Evolutionary conservation across 1,139 yeast genomes (phyloP).

Genomic region (Candida sanyaensis): DNA sequence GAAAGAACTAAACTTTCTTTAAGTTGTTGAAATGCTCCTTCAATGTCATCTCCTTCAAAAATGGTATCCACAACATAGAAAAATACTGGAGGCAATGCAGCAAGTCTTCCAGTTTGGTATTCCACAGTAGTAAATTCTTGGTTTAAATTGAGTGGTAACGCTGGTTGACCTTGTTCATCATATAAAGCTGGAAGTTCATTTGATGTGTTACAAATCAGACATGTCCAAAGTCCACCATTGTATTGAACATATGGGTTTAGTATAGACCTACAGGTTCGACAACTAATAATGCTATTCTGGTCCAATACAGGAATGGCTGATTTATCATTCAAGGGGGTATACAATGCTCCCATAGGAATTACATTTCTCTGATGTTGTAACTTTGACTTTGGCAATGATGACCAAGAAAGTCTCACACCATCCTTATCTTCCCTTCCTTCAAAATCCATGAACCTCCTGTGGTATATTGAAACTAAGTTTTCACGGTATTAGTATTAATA

Average conservation of each 20-base stretch:
- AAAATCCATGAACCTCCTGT: constrained; percentile 34
- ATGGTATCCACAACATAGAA: constrained; percentile 71
- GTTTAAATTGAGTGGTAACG: constrained; percentile 33
- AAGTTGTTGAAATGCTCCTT: constrained; percentile 45
- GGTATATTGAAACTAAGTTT: too few relatives aligned
- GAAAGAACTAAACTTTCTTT: constrained; percentile 57
- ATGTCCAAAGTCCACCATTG: constrained; percentile 56
- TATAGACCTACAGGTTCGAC: constrained; percentile 63
- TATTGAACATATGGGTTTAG: constrained; percentile 55
- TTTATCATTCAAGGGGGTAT: constrained; percentile 64
- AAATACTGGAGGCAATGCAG: constrained; percentile 52
- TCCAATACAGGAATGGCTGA: constrained; percentile 40
- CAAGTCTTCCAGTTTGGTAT: constrained; percentile 50
- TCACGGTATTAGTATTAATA: too few relatives aligned
- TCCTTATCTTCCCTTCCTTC: constrained; percentile 85
- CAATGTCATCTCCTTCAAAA: constrained; percentile 44
- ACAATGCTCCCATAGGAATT: constrained; percentile 64
- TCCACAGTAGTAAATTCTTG: constrained; percentile 59
- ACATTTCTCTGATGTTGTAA: constrained; percentile 59
- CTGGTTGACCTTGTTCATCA: constrained; percentile 16
- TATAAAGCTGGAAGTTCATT: constrained; percentile 39
- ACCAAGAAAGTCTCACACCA: constrained; percentile 93
- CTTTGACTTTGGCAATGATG: constrained; percentile 66
- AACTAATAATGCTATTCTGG: constrained; percentile 32
- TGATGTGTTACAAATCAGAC: constrained; percentile 60